phyloP scores from a whole-genome alignment of 495 filamentous ascomycete species.

The Penicillium pancosmium region DNA sequence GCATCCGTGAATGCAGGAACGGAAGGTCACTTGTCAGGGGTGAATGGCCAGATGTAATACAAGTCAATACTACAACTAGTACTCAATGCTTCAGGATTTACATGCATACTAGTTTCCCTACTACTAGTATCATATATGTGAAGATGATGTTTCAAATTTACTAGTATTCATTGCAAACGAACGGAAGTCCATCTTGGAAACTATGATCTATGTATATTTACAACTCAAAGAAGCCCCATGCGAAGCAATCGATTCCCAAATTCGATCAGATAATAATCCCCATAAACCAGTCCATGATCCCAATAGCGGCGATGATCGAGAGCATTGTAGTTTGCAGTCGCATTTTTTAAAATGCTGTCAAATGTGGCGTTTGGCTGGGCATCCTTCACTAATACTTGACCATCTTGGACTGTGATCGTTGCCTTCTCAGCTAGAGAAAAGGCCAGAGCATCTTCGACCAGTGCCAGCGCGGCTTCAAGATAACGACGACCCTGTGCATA shows the following conservation, averaged over 20 bases:
- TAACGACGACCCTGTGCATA: slow-evolving; percentile 23
- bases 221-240: slow-evolving; percentile 15
- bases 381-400: slow-evolving; percentile 11
- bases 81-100: too few species aligned
- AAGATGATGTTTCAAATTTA: neutral
- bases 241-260: slow-evolving; percentile 37
- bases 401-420: slow-evolving; percentile 4
- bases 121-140: too few species aligned
- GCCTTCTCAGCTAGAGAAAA: slow-evolving; percentile 14
- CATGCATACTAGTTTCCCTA: too few species aligned
- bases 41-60: neutral
- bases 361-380: slow-evolving; percentile 3
- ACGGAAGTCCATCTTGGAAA: too few species aligned
- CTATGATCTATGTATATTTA: too few species aligned
- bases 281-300: slow-evolving; percentile 48
- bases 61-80: neutral
- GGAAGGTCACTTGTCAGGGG: neutral
- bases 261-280: slow-evolving; percentile 47
- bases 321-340: slow-evolving; percentile 41
- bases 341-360: slow-evolving; percentile 33
- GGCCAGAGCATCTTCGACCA: slow-evolving; percentile 27
- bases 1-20: neutral
- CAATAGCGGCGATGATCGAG: slow-evolving; percentile 24
- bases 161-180: too few species aligned
- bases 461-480: slow-evolving; percentile 26